Conservation (phyloP, 306 rosid genomes). For the Prunus kanzakura region DNA sequence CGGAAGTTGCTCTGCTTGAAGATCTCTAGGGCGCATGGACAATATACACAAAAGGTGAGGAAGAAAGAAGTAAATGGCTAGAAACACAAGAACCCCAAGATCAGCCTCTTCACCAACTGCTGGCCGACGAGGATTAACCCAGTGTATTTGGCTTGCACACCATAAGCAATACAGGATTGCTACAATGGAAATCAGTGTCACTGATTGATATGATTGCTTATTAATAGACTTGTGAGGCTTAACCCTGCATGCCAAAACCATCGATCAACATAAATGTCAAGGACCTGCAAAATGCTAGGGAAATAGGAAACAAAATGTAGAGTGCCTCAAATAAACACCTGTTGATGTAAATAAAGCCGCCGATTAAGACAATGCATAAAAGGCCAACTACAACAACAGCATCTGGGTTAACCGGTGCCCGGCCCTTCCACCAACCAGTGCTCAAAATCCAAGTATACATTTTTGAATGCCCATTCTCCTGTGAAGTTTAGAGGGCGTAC, state of each 20-base stretch:
- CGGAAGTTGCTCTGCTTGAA: slow-evolving; percentile 52
- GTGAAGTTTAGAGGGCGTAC: slow-evolving; percentile 17
- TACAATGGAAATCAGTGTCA: slow-evolving; percentile 44
- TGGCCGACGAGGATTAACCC: slow-evolving; percentile 60
- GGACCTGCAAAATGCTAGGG: slow-evolving; percentile 6
- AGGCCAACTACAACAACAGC: slow-evolving; percentile 58
- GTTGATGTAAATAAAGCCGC: slow-evolving; percentile 72
- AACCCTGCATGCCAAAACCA: slow-evolving; percentile 46
- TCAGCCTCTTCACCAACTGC: slow-evolving; percentile 97
- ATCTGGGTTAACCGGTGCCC: slow-evolving; percentile 82
- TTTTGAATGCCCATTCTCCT: slow-evolving; percentile 84
- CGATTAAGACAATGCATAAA: slow-evolving; percentile 56
- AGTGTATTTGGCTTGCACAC: slow-evolving; percentile 75
- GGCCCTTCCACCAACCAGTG: slow-evolving; percentile 89
- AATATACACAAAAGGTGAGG: slow-evolving; percentile 64
- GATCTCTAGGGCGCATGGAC: slow-evolving; percentile 55
- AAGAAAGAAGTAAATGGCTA: slow-evolving; percentile 55
- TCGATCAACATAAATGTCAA: slow-evolving; percentile 15
- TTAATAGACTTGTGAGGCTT: slow-evolving; percentile 40
- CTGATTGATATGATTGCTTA: slow-evolving; percentile 51
- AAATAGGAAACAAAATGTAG: neutral
- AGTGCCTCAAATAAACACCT: slow-evolving; percentile 36
- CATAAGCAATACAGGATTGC: slow-evolving; percentile 69
- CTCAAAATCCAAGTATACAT: slow-evolving; percentile 83
- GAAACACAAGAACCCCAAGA: slow-evolving; percentile 76